Evolutionary conservation across 805 yeast genomes (phyloP).

Genomic region (Alloascoidea africana): DNA sequence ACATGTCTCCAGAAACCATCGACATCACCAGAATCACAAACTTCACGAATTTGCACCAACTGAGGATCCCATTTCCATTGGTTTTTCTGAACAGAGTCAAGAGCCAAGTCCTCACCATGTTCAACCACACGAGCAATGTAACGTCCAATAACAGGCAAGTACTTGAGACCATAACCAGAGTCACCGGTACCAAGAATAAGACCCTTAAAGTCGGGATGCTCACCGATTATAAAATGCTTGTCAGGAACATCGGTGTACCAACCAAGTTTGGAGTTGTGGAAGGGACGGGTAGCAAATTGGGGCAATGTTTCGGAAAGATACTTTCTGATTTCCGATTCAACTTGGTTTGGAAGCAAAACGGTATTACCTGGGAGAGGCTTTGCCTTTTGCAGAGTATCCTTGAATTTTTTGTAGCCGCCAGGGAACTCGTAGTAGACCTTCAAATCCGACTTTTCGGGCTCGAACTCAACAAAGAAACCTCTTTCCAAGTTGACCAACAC

Average conservation of each 20-base stretch:
- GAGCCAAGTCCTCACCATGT: constrained; percentile 10
- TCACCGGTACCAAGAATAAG: constrained; percentile 21
- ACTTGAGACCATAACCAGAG: constrained; percentile 21
- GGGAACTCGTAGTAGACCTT: constrained; percentile 15
- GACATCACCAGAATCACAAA: not conserved
- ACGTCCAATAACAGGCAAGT: constrained; percentile 20
- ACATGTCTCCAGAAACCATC: not conserved
- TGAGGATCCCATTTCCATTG: constrained; percentile 11
- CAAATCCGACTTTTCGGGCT: constrained; percentile 10
- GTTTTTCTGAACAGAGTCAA: constrained; percentile 4
- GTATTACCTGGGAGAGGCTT: constrained; percentile 7
- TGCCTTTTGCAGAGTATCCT: constrained; percentile 1
- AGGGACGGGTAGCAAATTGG: constrained; percentile 9
- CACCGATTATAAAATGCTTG: constrained; percentile 17
- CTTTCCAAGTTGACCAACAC: constrained; percentile 10
- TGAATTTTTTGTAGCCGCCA: constrained; percentile 11
- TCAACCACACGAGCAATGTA: constrained; percentile 19
- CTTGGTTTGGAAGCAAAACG: constrained; percentile 9
- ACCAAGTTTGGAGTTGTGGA: constrained; percentile 21
- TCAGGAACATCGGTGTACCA: constrained; percentile 23
- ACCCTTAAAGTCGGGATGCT: constrained; percentile 13
- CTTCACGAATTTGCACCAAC: not conserved
- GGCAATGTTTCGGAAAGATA: constrained; percentile 10
- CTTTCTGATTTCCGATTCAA: constrained; percentile 8
- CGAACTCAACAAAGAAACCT: constrained; percentile 12